These are phyloP conservation scores for Bolboschoenus planiculmis DNA, from an alignment of 176 grass and related monocot species.

Conservation along the genomic window DNA sequence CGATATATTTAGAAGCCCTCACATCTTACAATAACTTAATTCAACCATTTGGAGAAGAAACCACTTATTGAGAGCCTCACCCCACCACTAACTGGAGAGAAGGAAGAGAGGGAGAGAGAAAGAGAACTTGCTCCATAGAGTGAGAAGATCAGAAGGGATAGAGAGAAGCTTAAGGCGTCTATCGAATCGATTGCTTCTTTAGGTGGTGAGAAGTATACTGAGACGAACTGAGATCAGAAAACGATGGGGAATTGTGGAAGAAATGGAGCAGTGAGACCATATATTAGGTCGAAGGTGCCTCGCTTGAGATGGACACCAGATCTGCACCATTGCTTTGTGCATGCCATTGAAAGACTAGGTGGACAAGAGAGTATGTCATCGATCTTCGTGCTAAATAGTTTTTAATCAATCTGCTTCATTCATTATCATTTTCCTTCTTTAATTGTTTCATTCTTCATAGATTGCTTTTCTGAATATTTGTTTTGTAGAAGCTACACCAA, in stretches of 20 bases:
- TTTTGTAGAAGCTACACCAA: constrained; percentile 73
- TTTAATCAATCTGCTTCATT: too few relatives aligned
- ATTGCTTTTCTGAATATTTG: not conserved
- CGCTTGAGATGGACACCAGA: constrained; percentile 81
- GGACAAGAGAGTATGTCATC: constrained; percentile 56
- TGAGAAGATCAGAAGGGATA: not conserved
- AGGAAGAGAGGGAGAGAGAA: not conserved
- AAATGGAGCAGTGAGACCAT: constrained; percentile 53
- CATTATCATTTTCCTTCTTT: not conserved
- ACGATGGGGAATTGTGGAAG: constrained; percentile 37
- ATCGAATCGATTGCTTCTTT: not conserved
- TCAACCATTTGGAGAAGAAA: not conserved
- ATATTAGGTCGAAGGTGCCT: constrained; percentile 71
- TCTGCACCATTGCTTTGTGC: constrained; percentile 68
- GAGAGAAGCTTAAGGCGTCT: not conserved
- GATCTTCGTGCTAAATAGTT: not conserved
- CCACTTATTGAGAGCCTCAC: not conserved
- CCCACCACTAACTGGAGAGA: not conserved
- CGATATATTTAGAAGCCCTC: constrained; percentile 27
- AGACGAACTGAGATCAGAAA: not conserved
- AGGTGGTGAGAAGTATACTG: not conserved
- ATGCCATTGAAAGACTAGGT: constrained; percentile 68
- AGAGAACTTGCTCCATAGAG: not conserved
- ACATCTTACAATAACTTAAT: not conserved
- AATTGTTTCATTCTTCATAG: not conserved